Base-by-base conservation (phyloP, 2,329 filamentous ascomycete species). In the Zalaria sp. region DNA sequence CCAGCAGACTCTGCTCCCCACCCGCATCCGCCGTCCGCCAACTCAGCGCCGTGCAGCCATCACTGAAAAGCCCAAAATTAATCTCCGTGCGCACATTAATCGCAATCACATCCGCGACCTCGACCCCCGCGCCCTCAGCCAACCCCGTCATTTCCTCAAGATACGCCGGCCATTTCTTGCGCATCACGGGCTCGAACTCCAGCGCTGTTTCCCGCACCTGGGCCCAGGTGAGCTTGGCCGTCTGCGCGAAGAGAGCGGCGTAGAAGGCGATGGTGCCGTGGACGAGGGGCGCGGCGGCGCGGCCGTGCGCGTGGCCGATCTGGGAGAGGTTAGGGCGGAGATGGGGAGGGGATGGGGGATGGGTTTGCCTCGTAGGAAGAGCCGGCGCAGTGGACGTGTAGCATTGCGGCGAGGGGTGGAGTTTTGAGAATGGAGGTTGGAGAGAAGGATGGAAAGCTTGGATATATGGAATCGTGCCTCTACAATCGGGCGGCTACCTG, bases 31-130 rank as follows among this genome's bases (percentile, higher is more conserved):
- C 47, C 0, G 62, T 64, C 6, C 59, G 54, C 63, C 66, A 73
- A 2, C 63, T 63, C 8, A 76, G 47, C 9, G 66, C 65, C 0
- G 74, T 77, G 48, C 74, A 78, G 3, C 73, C 74, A 48, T 78
- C 74, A 35, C 59, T 68, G 46, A 72, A 76, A 9, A 74, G 54
- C 0, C 73, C 73, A 43, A 77, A 75, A 2, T 63, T 64, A 46
- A 76, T 75, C 54, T 77, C 73, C 0, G 69, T 75, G 1, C 73
- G 62, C 4, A 74, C 66, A 42, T 78, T 78, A 7, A 78, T 54
- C 2, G 73, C 71, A 1, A 78, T 53, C n/a, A 78, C 66, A 37
- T 75, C 71, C 2, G 69, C 52, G 2, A 76, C 48, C 1, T 60
- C 47, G 5, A 65, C 52, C 0, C 51, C 56, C 0, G 72, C 63